Evolutionary conservation across 192 early-diverging fungal genomes (phyloP).

Genomic region (Entomortierella lignicola): DNA sequence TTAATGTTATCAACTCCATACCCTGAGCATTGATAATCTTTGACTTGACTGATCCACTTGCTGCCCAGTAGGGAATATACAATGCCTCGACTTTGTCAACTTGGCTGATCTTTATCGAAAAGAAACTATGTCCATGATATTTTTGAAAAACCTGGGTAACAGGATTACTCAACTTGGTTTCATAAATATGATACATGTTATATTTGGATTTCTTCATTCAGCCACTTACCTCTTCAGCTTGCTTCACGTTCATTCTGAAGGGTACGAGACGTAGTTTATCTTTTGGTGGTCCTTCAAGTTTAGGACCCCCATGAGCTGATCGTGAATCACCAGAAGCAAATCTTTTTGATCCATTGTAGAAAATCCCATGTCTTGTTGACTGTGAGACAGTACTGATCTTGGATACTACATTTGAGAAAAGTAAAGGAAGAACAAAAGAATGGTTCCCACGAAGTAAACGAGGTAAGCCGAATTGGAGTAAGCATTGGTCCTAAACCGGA

Average conservation of each 20-base stretch:
- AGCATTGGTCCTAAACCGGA: not conserved
- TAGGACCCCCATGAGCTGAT: conserved; percentile 23
- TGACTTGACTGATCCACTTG: conserved; percentile 56
- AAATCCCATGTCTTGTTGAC: not conserved
- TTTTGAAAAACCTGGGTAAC: conserved; percentile 55
- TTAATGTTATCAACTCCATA: conserved; percentile 9
- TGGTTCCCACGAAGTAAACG: no score
- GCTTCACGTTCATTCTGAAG: conserved; percentile 58
- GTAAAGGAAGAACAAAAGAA: no score
- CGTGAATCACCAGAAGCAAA: not conserved
- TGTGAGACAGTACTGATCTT: no score
- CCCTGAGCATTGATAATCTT: conserved; percentile 62
- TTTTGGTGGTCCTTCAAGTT: conserved; percentile 43
- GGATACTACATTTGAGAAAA: no score
- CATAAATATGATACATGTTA: no score
- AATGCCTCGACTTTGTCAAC: conserved; percentile 55
- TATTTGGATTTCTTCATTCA: no score
- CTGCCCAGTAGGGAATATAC: conserved; percentile 66
- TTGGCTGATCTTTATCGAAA: conserved; percentile 53
- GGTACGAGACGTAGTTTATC: conserved; percentile 60
- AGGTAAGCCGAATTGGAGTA: no score
- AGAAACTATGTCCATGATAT: conserved; percentile 67
- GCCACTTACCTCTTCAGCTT: conserved; percentile 64
- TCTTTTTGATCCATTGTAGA: not conserved
- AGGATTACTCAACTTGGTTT: not conserved